Conservation (phyloP, 306 rosid species). For the Glycine soja region DNA sequence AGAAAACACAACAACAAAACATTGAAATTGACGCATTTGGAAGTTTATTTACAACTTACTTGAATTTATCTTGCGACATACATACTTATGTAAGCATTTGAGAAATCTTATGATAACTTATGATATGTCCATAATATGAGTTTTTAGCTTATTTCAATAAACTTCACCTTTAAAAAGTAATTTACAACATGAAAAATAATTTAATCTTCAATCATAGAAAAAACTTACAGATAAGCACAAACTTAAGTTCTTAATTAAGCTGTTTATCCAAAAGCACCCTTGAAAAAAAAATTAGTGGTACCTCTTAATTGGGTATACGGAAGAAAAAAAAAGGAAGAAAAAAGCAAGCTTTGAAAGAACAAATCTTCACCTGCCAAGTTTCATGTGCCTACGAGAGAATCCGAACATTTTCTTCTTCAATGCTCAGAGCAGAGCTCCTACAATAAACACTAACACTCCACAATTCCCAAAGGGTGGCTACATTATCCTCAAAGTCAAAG, state of each 20-base stretch:
- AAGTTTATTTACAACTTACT: neutral
- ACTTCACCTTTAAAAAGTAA: neutral
- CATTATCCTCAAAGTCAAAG: constrained; percentile 43
- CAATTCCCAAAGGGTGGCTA: constrained; percentile 5
- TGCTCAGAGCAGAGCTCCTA: constrained; percentile 17
- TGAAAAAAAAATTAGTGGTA: neutral
- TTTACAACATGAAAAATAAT: neutral
- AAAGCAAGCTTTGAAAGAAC: neutral
- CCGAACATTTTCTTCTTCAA: constrained; percentile 72
- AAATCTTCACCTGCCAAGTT: constrained; percentile 76
- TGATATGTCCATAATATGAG: neutral
- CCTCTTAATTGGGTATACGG: neutral
- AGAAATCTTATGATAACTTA: neutral
- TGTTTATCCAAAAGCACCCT: neutral
- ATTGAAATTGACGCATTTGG: neutral
- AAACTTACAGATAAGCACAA: neutral
- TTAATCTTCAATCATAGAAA: neutral
- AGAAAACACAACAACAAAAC: constrained; percentile 39
- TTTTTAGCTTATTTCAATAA: neutral
- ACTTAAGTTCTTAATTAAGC: neutral
- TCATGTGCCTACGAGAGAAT: constrained; percentile 86
- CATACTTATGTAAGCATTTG: neutral
- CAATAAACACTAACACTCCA: constrained; percentile 18
- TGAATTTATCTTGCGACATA: neutral
- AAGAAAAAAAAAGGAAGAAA: no score